phyloP scores from a whole-genome alignment of 495 filamentous ascomycete species.

The Trichocladium antarcticum region DNA sequence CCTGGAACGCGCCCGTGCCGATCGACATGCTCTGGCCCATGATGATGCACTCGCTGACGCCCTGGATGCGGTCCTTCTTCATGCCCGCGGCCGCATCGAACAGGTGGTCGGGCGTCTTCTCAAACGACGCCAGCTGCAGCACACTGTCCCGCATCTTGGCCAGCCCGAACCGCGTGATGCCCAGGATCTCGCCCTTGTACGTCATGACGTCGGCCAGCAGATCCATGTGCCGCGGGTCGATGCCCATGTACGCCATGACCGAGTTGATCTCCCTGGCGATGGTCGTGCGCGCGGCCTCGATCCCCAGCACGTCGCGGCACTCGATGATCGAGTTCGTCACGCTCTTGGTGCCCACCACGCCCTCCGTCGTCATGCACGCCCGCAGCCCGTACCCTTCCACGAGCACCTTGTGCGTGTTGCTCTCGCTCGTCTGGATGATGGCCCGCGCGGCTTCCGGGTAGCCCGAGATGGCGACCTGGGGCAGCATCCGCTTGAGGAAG shows the following conservation, averaged over 20 bases:
- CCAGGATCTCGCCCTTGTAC: conserved; percentile 94
- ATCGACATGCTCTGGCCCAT: conserved; percentile 89
- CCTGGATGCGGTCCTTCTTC: conserved; percentile 80
- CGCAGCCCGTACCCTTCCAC: conserved; percentile 91
- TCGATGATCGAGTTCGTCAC: conserved; percentile 86
- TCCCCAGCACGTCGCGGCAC: conserved; percentile 81
- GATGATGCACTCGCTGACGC: conserved; percentile 95
- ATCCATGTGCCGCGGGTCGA: conserved; percentile 98
- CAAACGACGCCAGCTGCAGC: conserved; percentile 89
- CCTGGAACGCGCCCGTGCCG: conserved; percentile 85
- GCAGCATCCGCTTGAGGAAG: conserved; percentile 69
- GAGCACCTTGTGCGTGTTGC: conserved; percentile 56
- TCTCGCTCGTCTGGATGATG: conserved; percentile 60
- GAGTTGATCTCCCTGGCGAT: conserved; percentile 68
- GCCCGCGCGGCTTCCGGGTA: conserved; percentile 77
- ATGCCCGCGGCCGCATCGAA: conserved; percentile 89
- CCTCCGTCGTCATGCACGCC: conserved; percentile 82
- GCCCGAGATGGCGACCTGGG: conserved; percentile 68
- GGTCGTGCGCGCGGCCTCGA: conserved; percentile 81
- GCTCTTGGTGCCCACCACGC: conserved; percentile 63
- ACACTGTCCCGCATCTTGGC: conserved; percentile 95
- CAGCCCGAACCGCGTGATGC: conserved; percentile 92
- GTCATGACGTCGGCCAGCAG: conserved; percentile 99
- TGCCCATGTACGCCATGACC: conserved; percentile 88
- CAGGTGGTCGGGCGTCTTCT: conserved; percentile 96